These are phyloP conservation scores for Ramalina intermedia DNA, from an alignment of 495 filamentous ascomycete genomes.

Conservation along the genomic window DNA sequence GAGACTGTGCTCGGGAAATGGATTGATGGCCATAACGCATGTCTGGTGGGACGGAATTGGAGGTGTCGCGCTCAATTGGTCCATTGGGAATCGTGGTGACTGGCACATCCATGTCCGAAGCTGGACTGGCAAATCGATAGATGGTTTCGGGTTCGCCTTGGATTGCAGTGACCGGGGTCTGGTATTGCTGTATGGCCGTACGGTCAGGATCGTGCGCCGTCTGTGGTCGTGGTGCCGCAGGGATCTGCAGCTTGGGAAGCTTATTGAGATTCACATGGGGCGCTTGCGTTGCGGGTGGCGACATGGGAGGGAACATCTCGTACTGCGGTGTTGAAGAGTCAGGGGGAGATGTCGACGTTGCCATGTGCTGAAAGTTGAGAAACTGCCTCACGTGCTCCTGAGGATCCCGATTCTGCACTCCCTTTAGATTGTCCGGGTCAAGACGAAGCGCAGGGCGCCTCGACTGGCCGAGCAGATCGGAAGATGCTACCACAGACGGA, in stretches of 20 bases:
- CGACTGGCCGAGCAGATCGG: slow-evolving; percentile 65
- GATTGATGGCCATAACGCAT: slow-evolving; percentile 44
- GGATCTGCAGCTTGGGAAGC: slow-evolving; percentile 47
- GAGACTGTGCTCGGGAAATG: slow-evolving; percentile 16
- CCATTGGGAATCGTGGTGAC: slow-evolving; percentile 57
- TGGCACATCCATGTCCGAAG: slow-evolving; percentile 84
- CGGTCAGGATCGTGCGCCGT: slow-evolving; percentile 30
- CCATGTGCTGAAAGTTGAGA: slow-evolving; percentile 59
- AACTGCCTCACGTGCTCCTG: slow-evolving; percentile 87
- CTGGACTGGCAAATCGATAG: slow-evolving; percentile 65
- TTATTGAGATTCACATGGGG: slow-evolving; percentile 29
- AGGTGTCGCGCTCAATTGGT: slow-evolving; percentile 53
- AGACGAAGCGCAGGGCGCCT: slow-evolving; percentile 47
- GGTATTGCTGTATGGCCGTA: slow-evolving; percentile 16
- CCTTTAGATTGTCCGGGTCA: slow-evolving; percentile 53
- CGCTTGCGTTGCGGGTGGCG: slow-evolving; percentile 28
- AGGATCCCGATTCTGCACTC: slow-evolving; percentile 56
- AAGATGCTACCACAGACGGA: slow-evolving; percentile 79
- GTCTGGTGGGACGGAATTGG: slow-evolving; percentile 85
- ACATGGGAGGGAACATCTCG: slow-evolving; percentile 33
- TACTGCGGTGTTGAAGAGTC: slow-evolving; percentile 28
- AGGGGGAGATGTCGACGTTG: slow-evolving; percentile 20
- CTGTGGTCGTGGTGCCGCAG: slow-evolving; percentile 26
- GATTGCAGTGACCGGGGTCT: slow-evolving; percentile 13
- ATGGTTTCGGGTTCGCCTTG: slow-evolving; percentile 23